Evolutionary conservation across 1,284 basidiomycete genomes (phyloP), one percentile per base, ranked within the genome.

Genomic region (Cutaneotrichosporon cyanovorans): DNA sequence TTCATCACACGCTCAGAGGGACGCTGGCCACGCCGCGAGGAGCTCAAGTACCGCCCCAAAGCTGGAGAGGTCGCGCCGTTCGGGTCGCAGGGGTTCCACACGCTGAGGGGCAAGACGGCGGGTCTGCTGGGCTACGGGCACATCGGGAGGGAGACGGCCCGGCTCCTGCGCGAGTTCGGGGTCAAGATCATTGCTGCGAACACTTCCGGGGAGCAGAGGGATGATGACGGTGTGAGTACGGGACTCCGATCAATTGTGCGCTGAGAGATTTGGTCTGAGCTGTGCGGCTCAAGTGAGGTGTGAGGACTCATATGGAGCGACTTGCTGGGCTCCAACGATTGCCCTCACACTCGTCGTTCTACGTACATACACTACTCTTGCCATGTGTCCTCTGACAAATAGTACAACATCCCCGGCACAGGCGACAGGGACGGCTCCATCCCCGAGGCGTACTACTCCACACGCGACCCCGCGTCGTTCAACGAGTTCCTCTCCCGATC

Each of bases 171-270:
- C 38, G 61, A 61, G 7, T 61, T 69, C 38, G 64, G 64, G 5
- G 56, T 62, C 19, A 43, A 58, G 15, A 53, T 73, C 37, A 62
- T 73, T 30, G 71, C 68, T 22, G 71, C 70, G 14, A 73, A 71
- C 46, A 63, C 68, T 10, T 54, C 42, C 11, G 69, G 71, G 1
- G 44, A 57, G 46, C 51, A 55, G 15, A 54, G 48, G 30, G 50
- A 35, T 4, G 71, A 73, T 36, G 55, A 59, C 14, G 69, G 68
- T 4, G 49, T 51, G 31, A 32, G 49, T 50, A 11, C 20, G 15
- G n/a, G n/a, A n/a, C n/a, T n/a, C n/a, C n/a, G n/a, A n/a, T n/a
- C n/a, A n/a, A n/a, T n/a, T n/a, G n/a, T n/a, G n/a, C n/a, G n/a
- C n/a, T n/a, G n/a, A n/a, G n/a, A n/a, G n/a, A n/a, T n/a, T n/a